These are phyloP conservation scores for Beta lomatogona DNA, from an alignment of 179 eudicot genomes.

Conservation along the genomic window DNA sequence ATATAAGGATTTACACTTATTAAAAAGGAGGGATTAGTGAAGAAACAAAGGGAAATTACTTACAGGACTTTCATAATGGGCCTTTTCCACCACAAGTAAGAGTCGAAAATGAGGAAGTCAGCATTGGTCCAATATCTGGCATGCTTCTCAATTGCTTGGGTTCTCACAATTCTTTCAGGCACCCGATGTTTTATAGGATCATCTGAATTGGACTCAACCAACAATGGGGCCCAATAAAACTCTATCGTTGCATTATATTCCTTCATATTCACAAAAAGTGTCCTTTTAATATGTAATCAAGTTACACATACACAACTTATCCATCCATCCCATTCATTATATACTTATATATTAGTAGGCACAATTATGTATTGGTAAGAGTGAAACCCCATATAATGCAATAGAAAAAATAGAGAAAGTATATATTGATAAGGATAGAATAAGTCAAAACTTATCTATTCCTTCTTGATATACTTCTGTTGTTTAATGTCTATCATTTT, in stretches of 20 bases:
- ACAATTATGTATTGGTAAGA: too few relatives aligned
- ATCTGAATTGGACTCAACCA: conserved; percentile 57
- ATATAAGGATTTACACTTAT: too few relatives aligned
- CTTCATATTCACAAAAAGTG: conserved; percentile 24
- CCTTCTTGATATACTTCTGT: too few relatives aligned
- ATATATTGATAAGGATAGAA: too few relatives aligned
- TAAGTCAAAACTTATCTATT: too few relatives aligned
- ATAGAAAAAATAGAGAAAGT: too few relatives aligned
- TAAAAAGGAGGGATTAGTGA: too few relatives aligned
- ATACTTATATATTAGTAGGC: too few relatives aligned
- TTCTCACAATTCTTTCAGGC: conserved; percentile 44
- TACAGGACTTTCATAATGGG: conserved; percentile 53
- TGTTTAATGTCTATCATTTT: too few relatives aligned
- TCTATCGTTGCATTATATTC: conserved; percentile 59
- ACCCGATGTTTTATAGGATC: conserved; percentile 42
- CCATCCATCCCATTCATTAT: too few relatives aligned
- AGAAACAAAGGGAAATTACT: conserved; percentile 16
- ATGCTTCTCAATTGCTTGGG: conserved; percentile 58
- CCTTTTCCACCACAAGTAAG: conserved; percentile 58
- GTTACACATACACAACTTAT: background rate
- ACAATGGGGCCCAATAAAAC: conserved; percentile 55
- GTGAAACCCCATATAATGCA: too few relatives aligned
- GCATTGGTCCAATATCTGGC: conserved; percentile 56
- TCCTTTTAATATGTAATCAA: background rate
- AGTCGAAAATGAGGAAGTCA: conserved; percentile 49